phyloP scores from a whole-genome alignment of 148 eudicot genomes.

The Vaccinium darrowii region DNA sequence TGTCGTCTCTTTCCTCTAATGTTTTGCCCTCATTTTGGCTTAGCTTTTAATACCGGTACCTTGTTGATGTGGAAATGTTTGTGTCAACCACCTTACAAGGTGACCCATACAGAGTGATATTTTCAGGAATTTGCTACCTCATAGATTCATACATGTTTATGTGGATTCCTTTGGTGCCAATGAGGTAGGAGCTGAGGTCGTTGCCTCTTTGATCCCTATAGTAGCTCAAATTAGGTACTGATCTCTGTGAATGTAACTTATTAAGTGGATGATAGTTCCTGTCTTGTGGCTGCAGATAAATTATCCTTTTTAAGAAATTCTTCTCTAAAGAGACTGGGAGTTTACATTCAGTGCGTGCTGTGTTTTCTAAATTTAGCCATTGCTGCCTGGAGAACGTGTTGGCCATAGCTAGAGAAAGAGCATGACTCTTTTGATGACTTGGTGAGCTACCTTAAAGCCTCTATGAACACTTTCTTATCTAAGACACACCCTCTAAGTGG shows the following conservation, averaged over 20 bases:
- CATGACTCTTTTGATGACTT: not conserved
- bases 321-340: not conserved
- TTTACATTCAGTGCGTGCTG: not conserved
- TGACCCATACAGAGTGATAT: not conserved
- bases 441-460: not conserved
- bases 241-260: not conserved
- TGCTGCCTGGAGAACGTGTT: not conserved
- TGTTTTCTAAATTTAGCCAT: not conserved
- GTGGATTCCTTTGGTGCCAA: not conserved
- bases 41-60: not conserved
- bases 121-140: not conserved
- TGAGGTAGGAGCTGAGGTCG: not conserved
- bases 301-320: not conserved
- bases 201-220: not conserved
- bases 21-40: not conserved
- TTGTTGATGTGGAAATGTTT: not conserved
- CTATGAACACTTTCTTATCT: not conserved
- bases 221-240: not conserved
- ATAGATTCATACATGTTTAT: not conserved
- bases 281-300: not conserved
- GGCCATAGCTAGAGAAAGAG: not conserved
- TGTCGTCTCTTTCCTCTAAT: not conserved
- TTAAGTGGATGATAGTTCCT: not conserved
- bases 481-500: not conserved
- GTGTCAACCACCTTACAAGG: not conserved